Base-by-base conservation (phyloP, 495 filamentous ascomycete genomes). In the Extremus antarcticus region DNA sequence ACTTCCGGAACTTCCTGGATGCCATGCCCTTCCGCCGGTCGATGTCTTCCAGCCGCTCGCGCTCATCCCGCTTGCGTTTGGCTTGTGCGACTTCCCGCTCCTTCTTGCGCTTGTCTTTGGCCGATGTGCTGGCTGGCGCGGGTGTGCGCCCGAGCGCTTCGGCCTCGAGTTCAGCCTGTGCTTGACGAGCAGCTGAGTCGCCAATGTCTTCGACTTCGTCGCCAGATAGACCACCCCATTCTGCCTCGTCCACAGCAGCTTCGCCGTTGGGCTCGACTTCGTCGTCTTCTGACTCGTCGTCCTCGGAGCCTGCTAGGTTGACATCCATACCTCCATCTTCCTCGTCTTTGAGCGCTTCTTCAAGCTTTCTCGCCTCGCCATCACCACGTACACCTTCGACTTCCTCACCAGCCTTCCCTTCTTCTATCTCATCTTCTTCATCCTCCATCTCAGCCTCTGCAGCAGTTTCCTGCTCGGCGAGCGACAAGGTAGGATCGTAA, bases 101-200 rank as follows among this genome's bases (percentile, higher is more conserved):
- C 35, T 54, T 62, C 51, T 53, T 60, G 25, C 40, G n/a, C 35
- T 53, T 48, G 7, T 43, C 32, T 21, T 16, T 15, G 21, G 13
- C 53, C 13, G 41, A 24, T 19, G 45, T 57, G 15, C 20, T 50
- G 9, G 25, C 32, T 15, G 61, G 25, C 23, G 21, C 32, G 9
- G 62, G 25, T 23, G 73, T 70, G 47, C 75, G 68, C 58, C 82
- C 82, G 10, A 74, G 72, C 22, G 91, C 81, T 70, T 97, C 91
- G 32, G 94, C 91, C 70, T 95, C 90, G 15, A 97, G 76, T 70
- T 98, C 92, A 50, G 78, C 81, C 70, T 97, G 92, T 66, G 88
- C 78, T 56, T 83, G 83, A 40, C 74, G 71, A 29, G 74, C 69
- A 9, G 75, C 70, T 17, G 65, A 68, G 40, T 72, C 69, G n/a